Conservation (phyloP, 305 asterid genomes). For the Plantago coronopus region DNA sequence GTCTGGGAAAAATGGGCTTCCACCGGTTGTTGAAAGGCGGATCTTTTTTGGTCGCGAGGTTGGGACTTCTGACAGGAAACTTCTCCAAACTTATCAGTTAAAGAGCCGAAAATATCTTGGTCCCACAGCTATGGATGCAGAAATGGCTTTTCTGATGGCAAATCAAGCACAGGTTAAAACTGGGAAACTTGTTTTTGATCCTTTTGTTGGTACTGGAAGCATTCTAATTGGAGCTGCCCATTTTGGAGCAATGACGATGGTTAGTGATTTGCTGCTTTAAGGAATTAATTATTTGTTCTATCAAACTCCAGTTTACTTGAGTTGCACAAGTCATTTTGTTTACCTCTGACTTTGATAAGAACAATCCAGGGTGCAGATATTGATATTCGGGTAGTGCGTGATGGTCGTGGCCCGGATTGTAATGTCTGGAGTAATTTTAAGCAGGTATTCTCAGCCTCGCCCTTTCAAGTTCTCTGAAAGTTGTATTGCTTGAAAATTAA, state of each 20-base stretch:
- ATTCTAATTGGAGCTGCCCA: constrained; percentile 96
- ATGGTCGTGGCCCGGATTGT: constrained; percentile 98
- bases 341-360: constrained; percentile 29
- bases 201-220: constrained; percentile 99
- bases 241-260: constrained; percentile 99
- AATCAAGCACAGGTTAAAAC: constrained; percentile 85
- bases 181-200: constrained; percentile 89
- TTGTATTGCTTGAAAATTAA: constrained; percentile 8
- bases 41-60: constrained; percentile 86
- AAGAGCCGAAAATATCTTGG: constrained; percentile 97
- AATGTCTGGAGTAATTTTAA: constrained; percentile 97
- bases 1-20: constrained; percentile 70
- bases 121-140: constrained; percentile 99
- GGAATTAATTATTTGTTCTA: constrained; percentile 4
- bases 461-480: constrained; percentile 5
- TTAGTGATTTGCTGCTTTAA: constrained; percentile 34
- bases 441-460: constrained; percentile 50
- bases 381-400: constrained; percentile 98
- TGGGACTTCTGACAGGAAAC: constrained; percentile 81
- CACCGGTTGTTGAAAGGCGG: constrained; percentile 60
- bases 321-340: constrained; percentile 12
- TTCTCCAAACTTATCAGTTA: constrained; percentile 85
- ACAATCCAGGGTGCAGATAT: constrained; percentile 92
- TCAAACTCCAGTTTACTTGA: not conserved
- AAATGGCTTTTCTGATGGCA: constrained; percentile 98